Evolutionary conservation across 345 rosid genomes (phyloP), one percentile per base, ranked within the genome.

Genomic region (Lumnitzera littorea): DNA sequence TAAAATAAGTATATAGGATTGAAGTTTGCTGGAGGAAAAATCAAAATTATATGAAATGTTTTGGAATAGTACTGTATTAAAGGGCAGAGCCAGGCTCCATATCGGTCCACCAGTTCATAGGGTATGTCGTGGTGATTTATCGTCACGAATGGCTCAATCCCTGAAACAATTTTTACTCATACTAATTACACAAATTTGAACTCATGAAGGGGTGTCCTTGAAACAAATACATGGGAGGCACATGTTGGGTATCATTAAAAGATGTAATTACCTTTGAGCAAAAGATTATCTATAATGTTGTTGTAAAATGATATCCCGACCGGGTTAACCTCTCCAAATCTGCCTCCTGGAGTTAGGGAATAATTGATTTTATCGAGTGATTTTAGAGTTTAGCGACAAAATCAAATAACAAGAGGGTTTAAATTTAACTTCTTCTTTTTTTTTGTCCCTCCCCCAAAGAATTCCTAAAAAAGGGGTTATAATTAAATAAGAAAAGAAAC

Each of bases 111-210:
- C 11, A 75, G 67, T 63, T 75, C 76, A 67, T 62, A 72, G 50
- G 78, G 83, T 16, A 56, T 43, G 61, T 79, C 80, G 54, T 59
- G 68, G 47, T 79, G 83, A 25, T 58, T 56, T 27, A 76, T 65
- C 25, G 83, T 72, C 62, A 79, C 78, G 55, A 79, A 79, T 23
- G 83, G 83, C 65, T 79, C 74, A 13, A 73, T 79, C 56, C 31
- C 80, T 79, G 75, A 67, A 15, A 16, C 24, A 15, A 5, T 11
- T 52, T 52, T 17, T 14, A 17, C 4, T 1, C 7, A 50, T 50
- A 12, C n/a, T 5, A 50, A 50, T 15, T 50, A 14, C n/a, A 50
- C 13, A 6, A 20, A 20, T 51, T 15, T 6, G 11, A 15, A 4
- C 17, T 15, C n/a, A 23, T 51, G 11, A 13, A 51, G 20, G 20